Conservation (phyloP, 1,139 yeast genomes). For the Yamadazyma jaroonii region DNA sequence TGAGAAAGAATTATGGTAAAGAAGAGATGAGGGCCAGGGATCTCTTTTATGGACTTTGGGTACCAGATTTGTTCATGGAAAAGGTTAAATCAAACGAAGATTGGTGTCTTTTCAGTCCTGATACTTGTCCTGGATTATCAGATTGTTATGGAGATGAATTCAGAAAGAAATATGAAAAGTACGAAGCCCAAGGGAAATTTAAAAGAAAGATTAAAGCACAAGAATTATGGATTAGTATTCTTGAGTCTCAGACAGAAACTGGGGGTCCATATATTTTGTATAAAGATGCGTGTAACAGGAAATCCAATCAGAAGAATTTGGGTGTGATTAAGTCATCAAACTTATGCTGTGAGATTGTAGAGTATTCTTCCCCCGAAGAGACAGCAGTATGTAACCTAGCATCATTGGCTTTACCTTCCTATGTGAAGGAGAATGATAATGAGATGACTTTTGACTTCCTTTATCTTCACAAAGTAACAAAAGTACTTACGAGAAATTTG, state of each 20-base stretch:
- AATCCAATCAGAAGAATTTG: constrained; percentile 54
- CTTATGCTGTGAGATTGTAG: constrained; percentile 57
- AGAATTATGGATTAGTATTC: constrained; percentile 50
- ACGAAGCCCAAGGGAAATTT: constrained; percentile 44
- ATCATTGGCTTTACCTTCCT: constrained; percentile 51
- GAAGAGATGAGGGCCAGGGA: constrained; percentile 58
- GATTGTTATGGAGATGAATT: constrained; percentile 53
- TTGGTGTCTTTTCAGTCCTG: constrained; percentile 58
- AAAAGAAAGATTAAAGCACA: constrained; percentile 45
- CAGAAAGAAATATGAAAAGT: constrained; percentile 39
- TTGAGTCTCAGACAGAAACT: constrained; percentile 58
- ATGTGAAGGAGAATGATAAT: constrained; percentile 33
- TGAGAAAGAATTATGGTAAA: constrained; percentile 56
- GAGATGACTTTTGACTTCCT: constrained; percentile 59
- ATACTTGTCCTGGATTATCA: constrained; percentile 49
- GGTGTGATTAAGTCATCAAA: constrained; percentile 58
- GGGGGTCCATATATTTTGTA: constrained; percentile 59
- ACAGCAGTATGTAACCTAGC: constrained; percentile 59
- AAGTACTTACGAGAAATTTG: constrained; percentile 72
- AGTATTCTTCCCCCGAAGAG: constrained; percentile 52
- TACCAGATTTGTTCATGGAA: constrained; percentile 58
- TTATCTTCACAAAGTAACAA: constrained; percentile 68
- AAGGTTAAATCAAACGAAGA: constrained; percentile 46
- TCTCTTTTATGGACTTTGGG: constrained; percentile 57
- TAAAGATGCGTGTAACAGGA: constrained; percentile 54